A percentile compares a stretch with the other conserved stretches of the same genome.
Evolutionary conservation across 331 rosid species (phyloP).

Genomic region (Saraca asoca): DNA sequence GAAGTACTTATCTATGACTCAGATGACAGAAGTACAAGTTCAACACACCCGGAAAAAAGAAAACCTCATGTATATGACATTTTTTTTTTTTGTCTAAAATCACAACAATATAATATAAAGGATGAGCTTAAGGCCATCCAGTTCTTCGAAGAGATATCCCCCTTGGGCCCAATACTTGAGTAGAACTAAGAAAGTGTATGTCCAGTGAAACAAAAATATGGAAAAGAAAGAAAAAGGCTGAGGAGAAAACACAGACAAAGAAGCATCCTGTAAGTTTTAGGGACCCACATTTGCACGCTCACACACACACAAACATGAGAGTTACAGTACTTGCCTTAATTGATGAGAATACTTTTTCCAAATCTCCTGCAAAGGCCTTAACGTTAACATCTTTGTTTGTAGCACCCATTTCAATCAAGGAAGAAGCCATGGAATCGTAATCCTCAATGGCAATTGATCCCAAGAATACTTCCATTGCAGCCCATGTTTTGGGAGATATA

Average conservation of each 20-base stretch:
- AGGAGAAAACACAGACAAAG: no score
- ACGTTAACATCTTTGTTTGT: constrained; percentile 67
- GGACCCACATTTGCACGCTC: background rate
- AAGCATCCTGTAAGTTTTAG: no score
- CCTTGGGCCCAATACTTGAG: no score
- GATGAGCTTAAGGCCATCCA: no score
- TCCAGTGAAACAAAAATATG: no score
- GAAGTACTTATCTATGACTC: background rate
- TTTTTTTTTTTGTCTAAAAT: background rate
- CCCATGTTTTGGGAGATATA: constrained; percentile 90
- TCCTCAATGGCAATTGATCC: constrained; percentile 86
- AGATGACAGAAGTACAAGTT: background rate
- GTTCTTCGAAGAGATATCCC: no score
- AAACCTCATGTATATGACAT: background rate
- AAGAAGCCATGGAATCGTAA: constrained; percentile 90
- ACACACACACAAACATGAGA: constrained; percentile 5
- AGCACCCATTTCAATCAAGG: constrained; percentile 97
- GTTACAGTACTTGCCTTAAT: constrained; percentile 64
- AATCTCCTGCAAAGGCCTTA: constrained; percentile 75
- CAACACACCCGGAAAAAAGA: background rate
- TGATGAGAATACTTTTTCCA: constrained; percentile 81
- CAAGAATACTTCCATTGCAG: constrained; percentile 91
- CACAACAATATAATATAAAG: constrained; percentile 1
- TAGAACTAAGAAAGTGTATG: no score
- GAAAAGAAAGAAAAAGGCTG: no score